phyloP scores from a whole-genome alignment of 257 asterid species.

The Schizonepeta tenuifolia region DNA sequence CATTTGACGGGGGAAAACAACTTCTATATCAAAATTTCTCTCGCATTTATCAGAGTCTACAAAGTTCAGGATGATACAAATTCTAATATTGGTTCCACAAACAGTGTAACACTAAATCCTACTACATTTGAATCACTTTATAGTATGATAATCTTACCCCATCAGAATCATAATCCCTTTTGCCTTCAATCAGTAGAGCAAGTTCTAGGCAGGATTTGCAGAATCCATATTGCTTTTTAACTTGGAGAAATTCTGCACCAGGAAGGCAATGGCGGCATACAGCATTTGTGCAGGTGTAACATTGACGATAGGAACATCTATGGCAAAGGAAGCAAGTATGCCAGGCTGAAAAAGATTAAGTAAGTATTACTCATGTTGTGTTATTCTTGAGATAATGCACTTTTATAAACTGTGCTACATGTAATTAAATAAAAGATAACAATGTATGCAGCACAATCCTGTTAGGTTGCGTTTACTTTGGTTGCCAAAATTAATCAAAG shows the following conservation, averaged over 20 bases:
- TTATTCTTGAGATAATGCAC: constrained; percentile 27
- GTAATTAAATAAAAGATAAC: constrained; percentile 13
- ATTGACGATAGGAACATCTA: constrained; percentile 46
- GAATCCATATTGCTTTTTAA: constrained; percentile 71
- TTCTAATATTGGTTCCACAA: constrained; percentile 4
- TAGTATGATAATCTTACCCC: constrained; percentile 65
- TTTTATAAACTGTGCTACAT: not conserved
- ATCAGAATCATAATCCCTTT: constrained; percentile 58
- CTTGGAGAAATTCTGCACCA: constrained; percentile 37
- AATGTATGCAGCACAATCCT: constrained; percentile 17
- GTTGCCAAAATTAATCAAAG: too few relatives aligned
- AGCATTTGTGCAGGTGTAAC: constrained; percentile 71
- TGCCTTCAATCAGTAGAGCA: constrained; percentile 68
- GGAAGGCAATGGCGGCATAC: constrained; percentile 62
- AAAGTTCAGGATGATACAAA: not conserved
- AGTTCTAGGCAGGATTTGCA: constrained; percentile 67
- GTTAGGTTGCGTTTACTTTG: too few relatives aligned
- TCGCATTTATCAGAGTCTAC: not conserved
- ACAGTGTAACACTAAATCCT: constrained; percentile 11
- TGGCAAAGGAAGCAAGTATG: constrained; percentile 64
- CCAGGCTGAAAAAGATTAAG: constrained; percentile 61
- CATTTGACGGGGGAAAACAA: not conserved
- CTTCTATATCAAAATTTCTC: constrained; percentile 12
- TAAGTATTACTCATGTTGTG: not conserved
- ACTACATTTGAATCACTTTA: constrained; percentile 16